Base-by-base conservation (phyloP, 371 early-diverging fungal genomes). In the Lichtheimia corymbifera region DNA sequence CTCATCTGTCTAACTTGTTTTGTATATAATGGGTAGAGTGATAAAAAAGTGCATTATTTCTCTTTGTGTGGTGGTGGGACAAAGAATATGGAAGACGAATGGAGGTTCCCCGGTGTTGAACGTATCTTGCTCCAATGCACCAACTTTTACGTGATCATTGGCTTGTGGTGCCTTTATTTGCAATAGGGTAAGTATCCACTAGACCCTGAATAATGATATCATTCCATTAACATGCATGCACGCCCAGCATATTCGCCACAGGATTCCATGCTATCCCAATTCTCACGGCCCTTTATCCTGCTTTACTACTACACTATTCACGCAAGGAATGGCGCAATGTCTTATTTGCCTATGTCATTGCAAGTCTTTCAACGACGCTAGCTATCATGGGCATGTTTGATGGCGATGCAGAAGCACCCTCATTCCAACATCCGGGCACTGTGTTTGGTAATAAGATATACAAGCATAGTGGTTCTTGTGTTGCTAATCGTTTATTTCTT, bases 221-320 rank as follows among this genome's bases (percentile, higher is more conserved):
- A 11, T 57, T 6, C 7, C 15, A 18, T 30, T 51, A 20, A 44
- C n/a, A 13, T 51, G 15, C 40, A 20, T n/a, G 11, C 11, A 35
- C 35, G 35, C 6, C 6, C 11, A 75, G 76, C 5, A 11, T 61
- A 3, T 77, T 77, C 56, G 74, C 66, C 1, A 65, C 65, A 40
- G 74, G 74, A 14, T 74, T 67, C 44, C 72, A 77, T 44, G 63
- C 70, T 6, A 63, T 77, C 18, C 77, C 77, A 3, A 7, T 74
- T 15, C 63, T 73, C 11, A 53, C 55, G 13, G 64, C 65, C 55
- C 40, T 68, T 12, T 68, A 63, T 18, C 41, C 66, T 27, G 73
- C 77, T 18, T n/a, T 64, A 3, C 2, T 68, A 0, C 24, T 77
- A 13, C n/a, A 17, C 20, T 74, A 77, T 44, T 63, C 63, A n/a